Base-by-base conservation (phyloP, 768 basidiomycete genomes). In the Boletus reticulatus region DNA sequence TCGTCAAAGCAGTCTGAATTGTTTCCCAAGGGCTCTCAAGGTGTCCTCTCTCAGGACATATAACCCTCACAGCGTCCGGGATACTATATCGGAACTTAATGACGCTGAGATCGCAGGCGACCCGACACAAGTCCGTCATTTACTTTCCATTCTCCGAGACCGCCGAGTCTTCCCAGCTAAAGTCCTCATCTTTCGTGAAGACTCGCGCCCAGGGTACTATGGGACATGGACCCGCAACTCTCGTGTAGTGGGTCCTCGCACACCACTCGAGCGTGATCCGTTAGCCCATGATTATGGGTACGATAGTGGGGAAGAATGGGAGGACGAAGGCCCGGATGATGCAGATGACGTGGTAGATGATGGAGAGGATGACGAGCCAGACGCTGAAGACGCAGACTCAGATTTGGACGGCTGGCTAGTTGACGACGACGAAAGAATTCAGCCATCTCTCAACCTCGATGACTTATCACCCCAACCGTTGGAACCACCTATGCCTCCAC, bases 231-330 rank as follows among this genome's bases (percentile, higher is more conserved):
- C 94, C 9, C 86, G 88, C 51, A 83, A 78, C 56, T 95, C 94
- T 14, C 77, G 78, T 17, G 72, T 83, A 34, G 84, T 98, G 56
- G 88, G 93, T 1, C 87, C 94, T 2, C 84, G 97, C 16, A 83
- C 80, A 17, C 95, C 97, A 1, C 88, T 96, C 57, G 84, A 80
- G 3, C 82, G 83, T 60, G 97, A 99, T 64, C 76, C 83, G 12
- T 75, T 87, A 1, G 79, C 82, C 13, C 80, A 91, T 51, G 94
- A 98, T 72, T 99, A 98, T 69, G 81, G 82, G 6, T 92, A 95
- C 66, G 95, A 99, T 73, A 94, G 92, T 49, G 96, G 92, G 14
- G 93, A 87, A 62, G 97, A 98, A 62, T 98, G 97, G 97, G 92
- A 93, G 59, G 90, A 89, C 54, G 94, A 94, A 67, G 84, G 85